Base-by-base conservation (phyloP, 352 stramenopile genomes). In the Phytophthora macrochlamydospora region DNA sequence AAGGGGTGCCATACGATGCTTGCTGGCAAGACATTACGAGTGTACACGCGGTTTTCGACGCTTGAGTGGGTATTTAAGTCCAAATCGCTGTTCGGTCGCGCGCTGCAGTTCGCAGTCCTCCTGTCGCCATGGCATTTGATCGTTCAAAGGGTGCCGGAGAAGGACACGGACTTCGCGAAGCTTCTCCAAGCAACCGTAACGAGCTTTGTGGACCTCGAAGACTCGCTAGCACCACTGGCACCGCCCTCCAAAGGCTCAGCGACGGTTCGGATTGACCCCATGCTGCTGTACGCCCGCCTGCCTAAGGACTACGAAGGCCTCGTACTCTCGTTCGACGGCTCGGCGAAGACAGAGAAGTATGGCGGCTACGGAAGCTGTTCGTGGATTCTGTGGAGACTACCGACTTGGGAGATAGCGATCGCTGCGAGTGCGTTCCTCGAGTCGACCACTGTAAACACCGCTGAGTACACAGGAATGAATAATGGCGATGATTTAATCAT, bases 291-390 rank as follows among this genome's bases (percentile, higher is more conserved):
- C 6, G 43, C 43, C 18, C 43, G 12, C 43, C 6, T 49, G 18
- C 40, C 53, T 4, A 28, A 18, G 12, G 14, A 40, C n/a, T 51
- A 52, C n/a, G 29, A 42, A 9, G 53, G 29, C 1, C 12, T 31
- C 28, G 53, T 60, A 4, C 6, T 60, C 7, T 60, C 53, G 3
- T 60, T 60, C 13, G 38, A 60, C 31, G 53, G 55, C 6, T 61
- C 44, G 2, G 44, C 55, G 8, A 54, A 61, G 4, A 61, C 44
- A 0, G 43, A 54, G 18, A 61, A 61, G 30, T n/a, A 60, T 18
- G 42, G 53, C 3, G 53, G 53, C 5, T 32, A 60, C 11, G 53
- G 53, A 6, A 60, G 53, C 14, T 60, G 53, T 18, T 52, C 40
- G 12, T 60, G 42, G 53, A 51, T 60, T 32, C 12, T 61, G n/a